A percentile compares a stretch with the other conserved stretches of the same genome.
These are phyloP conservation scores for Apostasia ramifera DNA, from an alignment of 106 monocot genomes.

Conservation along the genomic window DNA sequence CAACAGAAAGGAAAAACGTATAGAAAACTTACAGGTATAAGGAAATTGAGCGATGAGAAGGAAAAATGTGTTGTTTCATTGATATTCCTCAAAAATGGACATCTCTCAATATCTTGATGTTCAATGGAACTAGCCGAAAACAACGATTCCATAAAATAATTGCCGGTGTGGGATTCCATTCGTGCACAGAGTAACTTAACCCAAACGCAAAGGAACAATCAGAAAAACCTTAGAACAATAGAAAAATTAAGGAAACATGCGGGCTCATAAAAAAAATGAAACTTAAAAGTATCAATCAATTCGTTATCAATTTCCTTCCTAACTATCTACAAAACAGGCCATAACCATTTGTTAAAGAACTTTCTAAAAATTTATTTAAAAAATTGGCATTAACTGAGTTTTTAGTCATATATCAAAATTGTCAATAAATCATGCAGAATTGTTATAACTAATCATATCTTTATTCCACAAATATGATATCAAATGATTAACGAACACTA, in stretches of 20 bases:
- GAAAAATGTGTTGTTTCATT: constrained; percentile 82
- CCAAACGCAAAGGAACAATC: not conserved
- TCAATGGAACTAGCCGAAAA: constrained; percentile 18
- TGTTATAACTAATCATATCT: too few relatives aligned
- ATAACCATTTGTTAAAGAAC: not conserved
- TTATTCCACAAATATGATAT: too few relatives aligned
- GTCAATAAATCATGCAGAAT: not conserved
- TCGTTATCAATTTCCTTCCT: not conserved
- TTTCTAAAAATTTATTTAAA: not conserved
- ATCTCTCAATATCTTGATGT: constrained; percentile 56
- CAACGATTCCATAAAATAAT: constrained; percentile 16
- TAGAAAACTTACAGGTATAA: constrained; percentile 35
- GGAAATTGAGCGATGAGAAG: constrained; percentile 47
- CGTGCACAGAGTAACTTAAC: not conserved
- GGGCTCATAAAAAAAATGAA: not conserved
- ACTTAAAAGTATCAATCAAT: not conserved
- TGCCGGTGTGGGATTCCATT: constrained; percentile 14
- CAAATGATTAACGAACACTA: too few relatives aligned
- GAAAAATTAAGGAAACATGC: not conserved
- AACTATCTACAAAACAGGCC: not conserved
- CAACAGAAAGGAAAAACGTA: not conserved
- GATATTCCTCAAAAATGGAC: constrained; percentile 91
- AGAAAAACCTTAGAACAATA: not conserved
- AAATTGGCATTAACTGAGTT: not conserved
- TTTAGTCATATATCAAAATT: not conserved